Base-by-base conservation (phyloP, 2,329 filamentous ascomycete species). In the Curvularia lunata region DNA sequence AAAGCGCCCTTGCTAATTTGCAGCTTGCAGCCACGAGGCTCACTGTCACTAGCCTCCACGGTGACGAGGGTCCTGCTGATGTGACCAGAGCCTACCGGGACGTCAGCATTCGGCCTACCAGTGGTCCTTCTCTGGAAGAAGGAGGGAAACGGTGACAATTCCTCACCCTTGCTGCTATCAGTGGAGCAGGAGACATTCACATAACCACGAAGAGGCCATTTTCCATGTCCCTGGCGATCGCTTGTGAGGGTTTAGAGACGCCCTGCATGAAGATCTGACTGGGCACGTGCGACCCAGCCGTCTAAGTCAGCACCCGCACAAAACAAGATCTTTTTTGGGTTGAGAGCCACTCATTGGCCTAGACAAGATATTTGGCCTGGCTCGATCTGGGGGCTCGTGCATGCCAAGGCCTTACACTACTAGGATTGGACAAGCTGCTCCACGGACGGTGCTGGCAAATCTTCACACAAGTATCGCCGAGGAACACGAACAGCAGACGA, bases 361-460 rank as follows among this genome's bases (percentile, higher is more conserved):
- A 7, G n/a, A 25, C 27, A 16, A 1, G 37, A 32, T 25, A 18
- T 38, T 48, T 32, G 12, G 18, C 23, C 40, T 40, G 18, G 28
- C 28, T 54, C 25, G 18, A 54, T 58, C 21, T n/a, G 45, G 25
- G 38, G 51, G 25, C 7, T 40, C 19, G 40, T 54, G 55, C 55
- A 54, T 49, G 55, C 55, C 55, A 54, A 58, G 51, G 51, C 46
- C 41, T 27, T 49, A 45, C 41, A 54, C 37, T 28, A 32, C 45
- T 54, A 23, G 46, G 37, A 48, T 57, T 38, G 30, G 51, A n/a
- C 46, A 52, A 48, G 45, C 27, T 53, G 23, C 34, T 42, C 34
- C 37, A 52, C 27, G 21, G 34, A 45, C 52, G n/a, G 30, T 27
- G 45, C 42, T 48, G 19, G 21, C 50, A 49, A 32, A 45, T 45